Evolutionary conservation across 2,329 filamentous ascomycete genomes (phyloP), one percentile per base, ranked within the genome.

Genomic region (Fusarium sp.): DNA sequence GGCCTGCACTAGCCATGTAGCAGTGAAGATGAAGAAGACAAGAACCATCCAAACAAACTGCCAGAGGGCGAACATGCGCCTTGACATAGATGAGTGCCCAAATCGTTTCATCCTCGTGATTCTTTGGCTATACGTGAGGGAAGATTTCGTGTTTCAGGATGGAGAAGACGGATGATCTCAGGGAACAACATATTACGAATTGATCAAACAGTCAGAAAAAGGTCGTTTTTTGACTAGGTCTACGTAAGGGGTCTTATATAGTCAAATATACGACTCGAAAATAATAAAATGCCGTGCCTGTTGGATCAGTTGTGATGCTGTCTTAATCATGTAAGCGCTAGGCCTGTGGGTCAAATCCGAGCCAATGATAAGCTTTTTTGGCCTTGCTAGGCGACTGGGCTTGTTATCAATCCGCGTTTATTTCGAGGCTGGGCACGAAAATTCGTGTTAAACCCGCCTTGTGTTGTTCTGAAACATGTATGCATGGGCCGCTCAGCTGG

Each of bases 291-390:
- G 33, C 57, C 44, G 18, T 28, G 22, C 36, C 31, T 46, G n/a
- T 22, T 36, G 11, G 15, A 22, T 57, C 22, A 54, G n/a, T 51
- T 58, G 38, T 34, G 38, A 43, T 38, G 39, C 38, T 36, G 49
- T 62, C 26, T 40, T 48, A n/a, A 20, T 36, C 6, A 36, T 39
- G 61, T 63, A 45, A 63, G 60, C 58, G 31, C 58, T 57, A 63
- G 26, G 44, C 17, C 34, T 57, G 60, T 52, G 59, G 51, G 58
- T 42, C 53, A n/a, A 48, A 18, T 49, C 42, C 34, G 28, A 63
- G 4, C 58, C 58, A 61, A 62, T 60, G 26, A 9, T 28, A 28
- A 28, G 26, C 26, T 9, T 28, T 28, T 28, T 28, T 28, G 3
- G 3, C 26, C 3, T 9, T 9, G 8, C 26, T 9, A 28, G 10